Evolutionary conservation across 345 rosid species (phyloP), one percentile per base, ranked within the genome.

Genomic region (Citrus mangshanensis): DNA sequence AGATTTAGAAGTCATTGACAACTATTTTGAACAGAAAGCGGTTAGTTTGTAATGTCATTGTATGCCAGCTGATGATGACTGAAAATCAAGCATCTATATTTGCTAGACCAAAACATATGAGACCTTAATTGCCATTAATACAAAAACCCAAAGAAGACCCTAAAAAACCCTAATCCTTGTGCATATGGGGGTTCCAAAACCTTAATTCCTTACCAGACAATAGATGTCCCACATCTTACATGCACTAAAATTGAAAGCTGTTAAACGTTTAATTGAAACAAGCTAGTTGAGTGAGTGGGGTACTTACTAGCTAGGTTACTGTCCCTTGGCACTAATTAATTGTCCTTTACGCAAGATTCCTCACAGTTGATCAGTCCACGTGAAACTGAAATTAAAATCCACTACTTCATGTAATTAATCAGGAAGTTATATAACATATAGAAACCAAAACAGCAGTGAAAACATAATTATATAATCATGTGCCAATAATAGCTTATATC

Each of bases 221-320:
- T 58, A 68, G 28, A 73, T 83, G 88, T 3, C 86, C 89, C 88
- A 88, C 84, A 75, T 35, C 85, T 79, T 70, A 75, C 82, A 56
- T 49, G 30, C 76, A 72, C 80, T 77, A 73, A 78, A 78, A 80
- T 24, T 79, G 83, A 81, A 81, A 83, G 79, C 76, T 78, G 77
- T 73, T 16, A 83, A 70, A 71, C 72, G 16, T 70, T 77, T 83
- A 78, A 79, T 78, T 83, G 76, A 83, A 85, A 74, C 83, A 82
- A 84, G 81, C 69, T 77, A 54, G 58, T 81, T 81, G 68, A 30
- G 32, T 34, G 78, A 65, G 78, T 34, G 70, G 74, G 30, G 80
- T 49, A 68, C 18, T 0, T 46, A 81, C 24, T 16, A 34, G 80
- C 75, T 74, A 68, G 55, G 25, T 6, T 58, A 19, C 51, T 78